phyloP scores from a whole-genome alignment of 495 filamentous ascomycete genomes.

The Staphylotrichum tortipilum region DNA sequence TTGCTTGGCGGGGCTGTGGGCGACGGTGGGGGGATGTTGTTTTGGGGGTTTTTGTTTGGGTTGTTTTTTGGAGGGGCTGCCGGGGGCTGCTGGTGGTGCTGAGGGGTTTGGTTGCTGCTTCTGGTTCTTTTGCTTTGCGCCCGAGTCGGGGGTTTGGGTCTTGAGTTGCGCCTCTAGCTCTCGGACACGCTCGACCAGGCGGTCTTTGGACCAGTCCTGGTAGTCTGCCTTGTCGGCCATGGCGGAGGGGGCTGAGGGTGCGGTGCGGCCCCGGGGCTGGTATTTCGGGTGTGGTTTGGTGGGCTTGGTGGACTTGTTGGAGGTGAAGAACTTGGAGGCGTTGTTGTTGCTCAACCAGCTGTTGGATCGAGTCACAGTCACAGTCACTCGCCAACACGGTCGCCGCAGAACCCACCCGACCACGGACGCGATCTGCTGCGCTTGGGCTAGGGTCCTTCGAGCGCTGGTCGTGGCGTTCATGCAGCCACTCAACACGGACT shows the following conservation, averaged over 20 bases:
- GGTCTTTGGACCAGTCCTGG: slow-evolving; percentile 53
- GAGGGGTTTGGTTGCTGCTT: neutral
- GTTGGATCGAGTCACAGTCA: too few relatives aligned
- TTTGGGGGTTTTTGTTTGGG: slow-evolving; percentile 4
- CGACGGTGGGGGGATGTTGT: slow-evolving; percentile 2
- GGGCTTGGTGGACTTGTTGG: too few relatives aligned
- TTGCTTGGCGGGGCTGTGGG: slow-evolving; percentile 15
- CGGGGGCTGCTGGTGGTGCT: slow-evolving; percentile 1
- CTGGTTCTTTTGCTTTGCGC: too few relatives aligned
- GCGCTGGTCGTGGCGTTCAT: slow-evolving; percentile 3
- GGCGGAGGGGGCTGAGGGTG: neutral
- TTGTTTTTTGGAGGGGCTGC: slow-evolving; percentile 4
- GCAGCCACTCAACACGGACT: neutral
- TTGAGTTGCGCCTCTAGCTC: slow-evolving; percentile 54
- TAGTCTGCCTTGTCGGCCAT: slow-evolving; percentile 29
- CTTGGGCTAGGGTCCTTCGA: slow-evolving; percentile 1
- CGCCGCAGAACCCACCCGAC: neutral
- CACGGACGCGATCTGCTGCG: too few relatives aligned
- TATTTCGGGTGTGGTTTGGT: too few relatives aligned
- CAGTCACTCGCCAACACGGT: neutral
- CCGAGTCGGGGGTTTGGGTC: too few relatives aligned
- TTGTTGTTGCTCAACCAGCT: too few relatives aligned
- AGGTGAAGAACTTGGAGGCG: too few relatives aligned
- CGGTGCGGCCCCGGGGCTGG: neutral
- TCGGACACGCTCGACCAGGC: slow-evolving; percentile 56